Base-by-base conservation (phyloP, 495 filamentous ascomycete species). In the Hypomontagnella submonticulosa region DNA sequence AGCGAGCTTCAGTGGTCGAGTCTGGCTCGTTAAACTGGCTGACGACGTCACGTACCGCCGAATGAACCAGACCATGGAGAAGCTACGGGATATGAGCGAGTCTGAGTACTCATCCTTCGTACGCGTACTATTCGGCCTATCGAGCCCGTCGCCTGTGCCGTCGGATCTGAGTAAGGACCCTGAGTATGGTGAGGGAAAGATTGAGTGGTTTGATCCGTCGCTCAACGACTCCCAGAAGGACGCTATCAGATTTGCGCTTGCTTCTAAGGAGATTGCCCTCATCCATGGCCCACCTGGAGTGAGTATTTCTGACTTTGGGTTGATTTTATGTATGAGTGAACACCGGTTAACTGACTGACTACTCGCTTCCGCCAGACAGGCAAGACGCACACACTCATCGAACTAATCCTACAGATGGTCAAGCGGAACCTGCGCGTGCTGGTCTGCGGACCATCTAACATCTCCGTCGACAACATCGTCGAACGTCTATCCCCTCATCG, bases 401-500 rank as follows among this genome's bases (percentile, higher is more conserved):
- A 99, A 72, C 80, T 98, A 15, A 96, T 98, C 56, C 82, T 94
- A 27, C 95, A 99, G 67, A 77, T 98, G 64, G 79, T 95, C 27
- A 87, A 78, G 57, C 84, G 84, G 4, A 86, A 88, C 11, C 83
- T 86, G 40, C 86, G 92, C 1, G 78, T 98, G 12, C 84, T 99
- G 2, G 93, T 99, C 15, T 99, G 95, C 72, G 95, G 95, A 0
- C 95, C 95, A 0, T 96, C 91, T 8, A 99, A 99, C 72, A 92
- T 99, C 49, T 93, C 91, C 0, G 95, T 98, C 1, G 95, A 99
- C 80, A 99, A 99, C 71, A 97, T 99, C 59, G 93, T 97, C n/a
- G 94, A 98, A 76, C 86, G 96, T 8, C 84, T 98, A 0, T 84
- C 92, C 0, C 88, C 90, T 0, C 89, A 91, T 61, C 90, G 90